phyloP scores from a whole-genome alignment of 352 stramenopile species.

The Pythium vanterpoolii region DNA sequence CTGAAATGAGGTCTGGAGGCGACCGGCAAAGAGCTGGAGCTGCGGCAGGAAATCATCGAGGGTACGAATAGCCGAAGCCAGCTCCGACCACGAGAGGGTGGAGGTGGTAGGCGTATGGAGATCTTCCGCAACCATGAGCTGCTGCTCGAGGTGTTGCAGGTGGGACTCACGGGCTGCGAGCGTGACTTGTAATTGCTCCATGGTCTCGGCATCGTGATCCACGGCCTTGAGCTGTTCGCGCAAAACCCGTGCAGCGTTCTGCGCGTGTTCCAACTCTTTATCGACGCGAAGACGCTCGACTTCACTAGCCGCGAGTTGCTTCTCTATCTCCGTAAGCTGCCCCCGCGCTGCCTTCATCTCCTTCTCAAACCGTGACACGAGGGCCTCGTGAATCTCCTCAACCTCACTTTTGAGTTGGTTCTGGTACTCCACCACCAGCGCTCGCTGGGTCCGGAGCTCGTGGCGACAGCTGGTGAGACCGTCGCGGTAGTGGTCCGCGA shows the following conservation, averaged over 20 bases:
- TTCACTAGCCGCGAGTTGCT: background rate
- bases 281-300: background rate
- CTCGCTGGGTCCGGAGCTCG: background rate
- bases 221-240: background rate
- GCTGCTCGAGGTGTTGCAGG: slow-evolving; percentile 5
- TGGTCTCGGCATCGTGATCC: background rate
- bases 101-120: background rate
- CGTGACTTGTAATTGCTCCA: background rate
- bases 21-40: slow-evolving; percentile 31
- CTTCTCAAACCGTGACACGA: background rate
- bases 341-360: background rate
- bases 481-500: background rate
- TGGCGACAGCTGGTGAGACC: background rate
- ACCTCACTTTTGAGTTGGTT: background rate
- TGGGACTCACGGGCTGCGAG: background rate
- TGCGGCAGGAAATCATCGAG: slow-evolving; percentile 42
- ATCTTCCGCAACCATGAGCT: slow-evolving; percentile 15
- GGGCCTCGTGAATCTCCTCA: background rate
- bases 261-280: background rate
- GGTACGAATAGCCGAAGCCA: slow-evolving; percentile 21
- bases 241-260: background rate
- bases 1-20: slow-evolving; percentile 29
- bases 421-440: background rate
- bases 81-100: slow-evolving; percentile 13
- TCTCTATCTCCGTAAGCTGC: background rate